Percentiles rank a stretch among this genome's conserved stretches.
phyloP scores from a whole-genome alignment of 2,329 filamentous ascomycete species.

The Fusarium sp. region DNA sequence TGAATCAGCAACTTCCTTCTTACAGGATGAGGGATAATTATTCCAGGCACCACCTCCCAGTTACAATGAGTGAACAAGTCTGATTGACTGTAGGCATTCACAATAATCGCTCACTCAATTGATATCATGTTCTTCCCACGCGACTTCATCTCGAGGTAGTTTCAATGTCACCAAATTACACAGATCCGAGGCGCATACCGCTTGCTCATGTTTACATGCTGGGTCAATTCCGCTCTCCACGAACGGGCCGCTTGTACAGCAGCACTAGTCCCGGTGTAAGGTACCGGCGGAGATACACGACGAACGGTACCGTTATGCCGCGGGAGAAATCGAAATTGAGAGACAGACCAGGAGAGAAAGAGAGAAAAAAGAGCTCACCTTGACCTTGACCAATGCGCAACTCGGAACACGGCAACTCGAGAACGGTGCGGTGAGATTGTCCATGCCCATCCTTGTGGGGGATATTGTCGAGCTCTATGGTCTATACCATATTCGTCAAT shows the following conservation, averaged over 20 bases:
- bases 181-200: conserved; percentile 16
- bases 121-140: not conserved
- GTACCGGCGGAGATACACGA: conserved; percentile 35
- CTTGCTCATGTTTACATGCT: conserved; percentile 9
- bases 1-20: conserved; percentile 17
- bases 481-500: conserved; percentile 34
- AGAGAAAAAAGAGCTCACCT: conserved; percentile 4
- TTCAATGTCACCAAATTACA: conserved; percentile 35
- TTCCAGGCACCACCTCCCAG: conserved; percentile 20
- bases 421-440: conserved; percentile 46
- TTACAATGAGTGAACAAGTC: not conserved
- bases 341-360: not conserved
- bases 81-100: not conserved
- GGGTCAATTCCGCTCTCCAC: conserved; percentile 32
- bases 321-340: not conserved
- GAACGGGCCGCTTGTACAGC: conserved; percentile 40
- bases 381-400: conserved; percentile 25
- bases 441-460: conserved; percentile 42
- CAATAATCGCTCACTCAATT: conserved; percentile 40
- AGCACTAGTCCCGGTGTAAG: conserved; percentile 25
- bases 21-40: conserved; percentile 24
- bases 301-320: conserved; percentile 21
- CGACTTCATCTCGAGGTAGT: conserved; percentile 24
- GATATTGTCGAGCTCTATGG: conserved; percentile 34
- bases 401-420: conserved; percentile 49